Conservation (phyloP, 2,329 filamentous ascomycete genomes). For the Venturia pyrina region DNA sequence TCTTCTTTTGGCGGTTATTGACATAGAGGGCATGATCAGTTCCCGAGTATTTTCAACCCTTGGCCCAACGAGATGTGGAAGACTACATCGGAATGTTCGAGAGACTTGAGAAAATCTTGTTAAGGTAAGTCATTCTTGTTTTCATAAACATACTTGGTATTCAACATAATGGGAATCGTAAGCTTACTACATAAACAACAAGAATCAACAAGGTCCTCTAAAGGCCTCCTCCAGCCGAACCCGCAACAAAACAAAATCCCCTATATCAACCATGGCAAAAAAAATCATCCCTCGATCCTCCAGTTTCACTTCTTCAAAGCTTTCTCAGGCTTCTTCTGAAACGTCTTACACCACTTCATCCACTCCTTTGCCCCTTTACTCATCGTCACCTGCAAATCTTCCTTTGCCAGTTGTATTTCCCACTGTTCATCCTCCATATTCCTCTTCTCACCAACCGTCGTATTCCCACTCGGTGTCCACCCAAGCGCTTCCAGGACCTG, state of each 20-base stretch:
- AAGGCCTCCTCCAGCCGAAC: not conserved
- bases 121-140: too few relatives aligned
- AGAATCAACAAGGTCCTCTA: too few relatives aligned
- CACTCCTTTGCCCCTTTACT: slow-evolving; percentile 32
- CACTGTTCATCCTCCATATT: slow-evolving; percentile 37
- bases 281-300: not conserved
- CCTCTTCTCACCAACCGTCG: slow-evolving; percentile 19
- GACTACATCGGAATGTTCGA: too few relatives aligned
- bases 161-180: too few relatives aligned
- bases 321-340: slow-evolving; percentile 29
- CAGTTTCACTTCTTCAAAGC: slow-evolving; percentile 26
- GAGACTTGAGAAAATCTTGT: too few relatives aligned
- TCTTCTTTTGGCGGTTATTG: too few relatives aligned
- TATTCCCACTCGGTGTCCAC: slow-evolving; percentile 27
- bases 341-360: slow-evolving; percentile 29
- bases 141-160: too few relatives aligned
- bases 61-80: too few relatives aligned
- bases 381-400: slow-evolving; percentile 30
- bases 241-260: too few relatives aligned
- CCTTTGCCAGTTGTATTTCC: slow-evolving; percentile 31
- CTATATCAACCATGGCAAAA: not conserved
- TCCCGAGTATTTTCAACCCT: too few relatives aligned
- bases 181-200: too few relatives aligned
- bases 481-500: slow-evolving; percentile 35
- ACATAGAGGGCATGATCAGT: too few relatives aligned